Conservation (phyloP, 140 eudicot genomes). For the Anethum foeniculum region DNA sequence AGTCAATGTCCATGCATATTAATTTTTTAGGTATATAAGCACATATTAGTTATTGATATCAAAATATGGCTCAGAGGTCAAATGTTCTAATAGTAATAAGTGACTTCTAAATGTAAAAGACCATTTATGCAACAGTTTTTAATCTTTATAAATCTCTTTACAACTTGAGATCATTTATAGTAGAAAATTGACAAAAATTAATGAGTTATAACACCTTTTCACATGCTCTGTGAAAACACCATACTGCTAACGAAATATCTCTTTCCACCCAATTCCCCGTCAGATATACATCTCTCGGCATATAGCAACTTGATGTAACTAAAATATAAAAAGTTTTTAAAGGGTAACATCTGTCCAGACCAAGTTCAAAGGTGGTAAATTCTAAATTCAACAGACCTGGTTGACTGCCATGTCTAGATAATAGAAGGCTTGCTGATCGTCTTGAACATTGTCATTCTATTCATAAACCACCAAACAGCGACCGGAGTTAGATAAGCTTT, state of each 20-base stretch:
- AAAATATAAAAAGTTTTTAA: conserved; percentile 10
- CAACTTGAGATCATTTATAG: not conserved
- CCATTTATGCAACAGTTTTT: not conserved
- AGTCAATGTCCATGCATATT: not conserved
- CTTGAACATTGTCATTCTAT: conserved; percentile 70
- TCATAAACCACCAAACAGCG: not conserved
- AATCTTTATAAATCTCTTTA: not conserved
- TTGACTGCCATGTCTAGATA: conserved; percentile 74
- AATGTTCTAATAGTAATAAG: not conserved
- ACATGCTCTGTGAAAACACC: conserved; percentile 91
- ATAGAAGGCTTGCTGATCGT: conserved; percentile 75
- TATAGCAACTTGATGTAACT: conserved; percentile 94
- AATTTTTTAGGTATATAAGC: not conserved
- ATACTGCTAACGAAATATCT: conserved; percentile 63
- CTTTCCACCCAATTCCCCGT: conserved; percentile 74
- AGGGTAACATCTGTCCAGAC: conserved; percentile 3
- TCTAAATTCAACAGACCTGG: conserved; percentile 34
- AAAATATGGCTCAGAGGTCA: not conserved
- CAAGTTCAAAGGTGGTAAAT: not conserved
- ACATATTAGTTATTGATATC: too few relatives aligned
- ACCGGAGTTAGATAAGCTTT: not conserved
- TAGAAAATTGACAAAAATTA: not conserved
- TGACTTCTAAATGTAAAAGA: not conserved
- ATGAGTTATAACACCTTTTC: conserved; percentile 46
- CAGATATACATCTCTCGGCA: conserved; percentile 70